Conservation (phyloP, 495 filamentous ascomycete genomes). For the Annulohypoxylon bovei region DNA sequence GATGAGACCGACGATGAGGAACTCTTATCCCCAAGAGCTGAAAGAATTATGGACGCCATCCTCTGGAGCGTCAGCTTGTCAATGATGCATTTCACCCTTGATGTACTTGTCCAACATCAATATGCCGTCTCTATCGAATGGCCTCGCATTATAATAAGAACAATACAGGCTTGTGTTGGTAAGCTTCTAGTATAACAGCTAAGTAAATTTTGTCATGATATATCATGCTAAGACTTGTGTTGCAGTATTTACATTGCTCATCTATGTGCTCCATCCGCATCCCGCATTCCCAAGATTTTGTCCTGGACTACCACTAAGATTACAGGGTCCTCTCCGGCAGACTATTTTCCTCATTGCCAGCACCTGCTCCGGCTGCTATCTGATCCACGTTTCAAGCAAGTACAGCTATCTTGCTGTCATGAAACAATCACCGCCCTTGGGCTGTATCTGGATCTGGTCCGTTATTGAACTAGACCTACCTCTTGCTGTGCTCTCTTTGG, state of each 20-base stretch:
- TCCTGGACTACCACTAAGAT: slow-evolving; percentile 56
- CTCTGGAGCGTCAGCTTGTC: slow-evolving; percentile 76
- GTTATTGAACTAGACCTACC: slow-evolving; percentile 85
- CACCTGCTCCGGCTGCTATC: slow-evolving; percentile 71
- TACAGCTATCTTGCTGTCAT: slow-evolving; percentile 86
- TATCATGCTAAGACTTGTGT: slow-evolving; percentile 36
- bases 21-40: slow-evolving; percentile 52
- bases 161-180: slow-evolving; percentile 62
- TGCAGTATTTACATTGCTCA: slow-evolving; percentile 69
- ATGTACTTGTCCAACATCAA: slow-evolving; percentile 91
- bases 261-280: slow-evolving; percentile 69
- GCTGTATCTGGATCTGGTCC: slow-evolving; percentile 93
- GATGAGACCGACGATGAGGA: slow-evolving; percentile 47
- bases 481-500: slow-evolving; percentile 69
- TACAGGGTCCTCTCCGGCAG: slow-evolving; percentile 63
- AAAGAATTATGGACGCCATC: slow-evolving; percentile 67
- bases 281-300: slow-evolving; percentile 52
- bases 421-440: slow-evolving; percentile 90
- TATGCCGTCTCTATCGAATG: slow-evolving; percentile 77
- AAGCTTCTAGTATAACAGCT: slow-evolving; percentile 24
- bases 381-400: slow-evolving; percentile 82
- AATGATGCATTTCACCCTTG: slow-evolving; percentile 87
- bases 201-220: neutral
- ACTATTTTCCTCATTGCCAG: slow-evolving; percentile 67
- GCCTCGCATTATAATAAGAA: slow-evolving; percentile 62